phyloP scores from a whole-genome alignment of 208 protist genomes.

The Acanthamoeba lenticulata region DNA sequence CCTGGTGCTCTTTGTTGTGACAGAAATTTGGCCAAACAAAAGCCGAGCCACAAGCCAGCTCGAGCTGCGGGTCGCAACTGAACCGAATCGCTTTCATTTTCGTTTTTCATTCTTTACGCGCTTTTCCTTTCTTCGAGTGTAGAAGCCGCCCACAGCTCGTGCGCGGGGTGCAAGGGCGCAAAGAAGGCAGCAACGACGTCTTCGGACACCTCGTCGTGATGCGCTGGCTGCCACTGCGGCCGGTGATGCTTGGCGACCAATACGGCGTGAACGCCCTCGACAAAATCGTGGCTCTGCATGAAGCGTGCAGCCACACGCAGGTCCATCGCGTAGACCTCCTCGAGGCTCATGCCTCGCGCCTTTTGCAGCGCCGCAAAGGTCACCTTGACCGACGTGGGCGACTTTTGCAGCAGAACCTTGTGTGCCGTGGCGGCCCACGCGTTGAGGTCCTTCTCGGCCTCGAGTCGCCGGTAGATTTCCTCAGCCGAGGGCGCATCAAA shows the following conservation, averaged over 20 bases:
- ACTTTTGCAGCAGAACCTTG: neutral
- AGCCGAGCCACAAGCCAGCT: too few relatives aligned
- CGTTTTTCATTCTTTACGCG: neutral
- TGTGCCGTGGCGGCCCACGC: neutral
- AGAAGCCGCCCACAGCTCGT: neutral
- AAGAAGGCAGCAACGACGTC: neutral
- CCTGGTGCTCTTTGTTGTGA: too few relatives aligned
- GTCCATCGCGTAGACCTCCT: conserved; percentile 5
- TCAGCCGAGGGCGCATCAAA: neutral
- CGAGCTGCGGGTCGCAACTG: neutral
- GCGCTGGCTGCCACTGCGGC: neutral
- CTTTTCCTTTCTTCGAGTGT: neutral
- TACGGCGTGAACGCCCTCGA: conserved; percentile 6
- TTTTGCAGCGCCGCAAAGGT: neutral
- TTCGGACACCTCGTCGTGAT: neutral
- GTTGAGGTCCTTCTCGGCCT: neutral
- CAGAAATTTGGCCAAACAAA: too few relatives aligned
- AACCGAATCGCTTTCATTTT: neutral
- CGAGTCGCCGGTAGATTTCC: neutral
- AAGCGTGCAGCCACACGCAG: neutral
- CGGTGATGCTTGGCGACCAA: conserved; percentile 26
- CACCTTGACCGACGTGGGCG: conserved; percentile 35
- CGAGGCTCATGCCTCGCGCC: neutral
- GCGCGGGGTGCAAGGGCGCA: neutral
- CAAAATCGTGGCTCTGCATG: conserved; percentile 17